Evolutionary conservation across 2,329 filamentous ascomycete species (phyloP).

Genomic region (Fusarium newnesense): DNA sequence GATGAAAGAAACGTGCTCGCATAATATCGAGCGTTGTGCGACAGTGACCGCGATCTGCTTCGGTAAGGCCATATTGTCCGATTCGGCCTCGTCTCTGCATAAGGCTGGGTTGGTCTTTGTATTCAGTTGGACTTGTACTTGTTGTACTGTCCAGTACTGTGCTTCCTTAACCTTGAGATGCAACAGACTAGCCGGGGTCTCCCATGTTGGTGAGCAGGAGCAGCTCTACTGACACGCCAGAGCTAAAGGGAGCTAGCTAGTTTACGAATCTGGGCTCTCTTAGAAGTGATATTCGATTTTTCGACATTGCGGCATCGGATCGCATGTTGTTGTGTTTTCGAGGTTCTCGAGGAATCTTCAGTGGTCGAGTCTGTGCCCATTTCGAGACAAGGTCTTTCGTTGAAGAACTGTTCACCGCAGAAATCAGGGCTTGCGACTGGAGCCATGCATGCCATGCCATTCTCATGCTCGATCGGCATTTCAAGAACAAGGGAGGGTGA

Average conservation of each 20-base stretch:
- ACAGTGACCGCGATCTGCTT: constrained; percentile 8
- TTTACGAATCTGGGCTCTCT: constrained; percentile 30
- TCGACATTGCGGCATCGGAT: not conserved
- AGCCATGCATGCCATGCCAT: constrained; percentile 28
- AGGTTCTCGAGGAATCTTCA: not conserved
- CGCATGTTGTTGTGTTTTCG: not conserved
- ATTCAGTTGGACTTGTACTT: not conserved
- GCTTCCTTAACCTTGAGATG: constrained; percentile 2
- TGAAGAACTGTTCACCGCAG: constrained; percentile 29
- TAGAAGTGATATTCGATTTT: constrained; percentile 11
- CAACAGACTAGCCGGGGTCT: constrained; percentile 9
- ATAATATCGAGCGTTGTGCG: constrained; percentile 3
- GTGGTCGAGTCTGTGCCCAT: not conserved
- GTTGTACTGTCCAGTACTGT: not conserved
- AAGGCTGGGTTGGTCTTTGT: constrained; percentile 11
- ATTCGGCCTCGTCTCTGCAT: constrained; percentile 8
- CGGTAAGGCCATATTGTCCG: constrained; percentile 23
- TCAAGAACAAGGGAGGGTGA: constrained; percentile 34
- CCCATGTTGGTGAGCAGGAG: constrained; percentile 1
- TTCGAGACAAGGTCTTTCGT: not conserved
- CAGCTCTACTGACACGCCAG: not conserved
- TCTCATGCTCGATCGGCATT: constrained; percentile 39
- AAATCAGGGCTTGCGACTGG: constrained; percentile 32
- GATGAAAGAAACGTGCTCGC: not conserved
- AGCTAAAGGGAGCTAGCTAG: constrained; percentile 21